Evolutionary conservation across 2,329 filamentous ascomycete species (phyloP).

Genomic region (Diaporthe sp.): DNA sequence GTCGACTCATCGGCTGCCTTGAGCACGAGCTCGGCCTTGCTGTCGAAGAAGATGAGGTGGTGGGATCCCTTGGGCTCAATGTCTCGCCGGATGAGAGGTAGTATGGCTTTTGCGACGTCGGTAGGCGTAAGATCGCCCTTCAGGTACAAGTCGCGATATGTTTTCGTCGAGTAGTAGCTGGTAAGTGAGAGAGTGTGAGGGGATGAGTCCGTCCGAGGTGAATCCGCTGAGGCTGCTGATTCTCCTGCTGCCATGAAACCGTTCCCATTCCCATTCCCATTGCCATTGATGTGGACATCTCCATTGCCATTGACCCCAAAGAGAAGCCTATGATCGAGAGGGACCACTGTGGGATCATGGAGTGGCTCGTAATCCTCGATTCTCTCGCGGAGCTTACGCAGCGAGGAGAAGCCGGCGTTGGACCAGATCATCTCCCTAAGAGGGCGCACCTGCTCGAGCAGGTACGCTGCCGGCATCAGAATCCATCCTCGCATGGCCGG

Average conservation of each 20-base stretch:
- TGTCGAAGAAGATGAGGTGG: conserved; percentile 60
- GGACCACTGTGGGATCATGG: conserved; percentile 63
- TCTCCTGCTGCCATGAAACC: background rate
- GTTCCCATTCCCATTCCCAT: conserved; percentile 61
- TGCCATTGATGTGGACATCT: conserved; percentile 65
- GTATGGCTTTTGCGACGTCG: conserved; percentile 60
- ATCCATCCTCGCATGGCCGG: conserved; percentile 70
- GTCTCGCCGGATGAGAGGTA: conserved; percentile 61
- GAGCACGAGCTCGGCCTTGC: conserved; percentile 57
- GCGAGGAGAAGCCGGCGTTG: conserved; percentile 73
- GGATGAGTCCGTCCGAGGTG: conserved; percentile 18
- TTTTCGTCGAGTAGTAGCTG: conserved; percentile 61
- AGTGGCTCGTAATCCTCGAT: conserved; percentile 66
- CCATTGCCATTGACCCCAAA: conserved; percentile 62
- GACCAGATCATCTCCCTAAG: conserved; percentile 71
- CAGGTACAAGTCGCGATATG: conserved; percentile 61
- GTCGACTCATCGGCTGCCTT: conserved; percentile 61
- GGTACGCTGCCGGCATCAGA: conserved; percentile 65
- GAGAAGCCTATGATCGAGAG: conserved; percentile 53
- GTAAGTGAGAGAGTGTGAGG: conserved; percentile 37
- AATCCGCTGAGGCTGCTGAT: conserved; percentile 22
- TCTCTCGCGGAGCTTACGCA: conserved; percentile 66
- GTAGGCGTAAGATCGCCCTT: conserved; percentile 61
- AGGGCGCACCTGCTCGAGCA: conserved; percentile 70
- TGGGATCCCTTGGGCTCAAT: conserved; percentile 55